Conservation (phyloP, 2,329 filamentous ascomycete species). For the Byssothecium circinans region DNA sequence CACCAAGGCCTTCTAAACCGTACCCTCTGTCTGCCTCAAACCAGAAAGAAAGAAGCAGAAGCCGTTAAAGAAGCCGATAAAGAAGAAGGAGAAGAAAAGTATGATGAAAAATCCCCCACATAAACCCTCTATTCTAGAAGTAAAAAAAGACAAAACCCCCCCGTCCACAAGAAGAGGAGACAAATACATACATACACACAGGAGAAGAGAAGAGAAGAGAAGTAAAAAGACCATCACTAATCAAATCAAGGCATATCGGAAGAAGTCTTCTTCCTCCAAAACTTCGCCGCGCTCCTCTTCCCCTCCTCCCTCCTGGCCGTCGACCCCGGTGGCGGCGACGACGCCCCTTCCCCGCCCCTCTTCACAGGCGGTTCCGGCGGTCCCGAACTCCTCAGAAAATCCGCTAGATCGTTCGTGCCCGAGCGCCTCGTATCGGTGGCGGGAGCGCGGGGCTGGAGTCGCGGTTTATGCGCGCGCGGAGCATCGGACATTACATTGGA, state of each 20-base stretch:
- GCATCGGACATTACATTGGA: slow-evolving; percentile 23
- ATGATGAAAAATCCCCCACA: too few relatives aligned
- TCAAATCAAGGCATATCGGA: slow-evolving; percentile 15
- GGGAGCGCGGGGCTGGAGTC: slow-evolving; percentile 29
- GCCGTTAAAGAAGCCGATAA: too few relatives aligned
- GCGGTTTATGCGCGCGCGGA: slow-evolving; percentile 29
- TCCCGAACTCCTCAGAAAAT: slow-evolving; percentile 47
- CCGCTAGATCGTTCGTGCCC: slow-evolving; percentile 46
- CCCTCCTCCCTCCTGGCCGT: slow-evolving; percentile 32
- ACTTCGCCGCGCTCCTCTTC: slow-evolving; percentile 32
- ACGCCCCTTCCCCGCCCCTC: neutral
- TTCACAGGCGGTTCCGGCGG: slow-evolving; percentile 32
- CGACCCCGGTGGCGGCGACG: slow-evolving; percentile 13
- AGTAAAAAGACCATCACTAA: neutral
- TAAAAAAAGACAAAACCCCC: too few relatives aligned
- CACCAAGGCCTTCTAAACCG: too few relatives aligned
- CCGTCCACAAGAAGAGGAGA: too few relatives aligned
- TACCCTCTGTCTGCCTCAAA: too few relatives aligned
- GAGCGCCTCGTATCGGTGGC: slow-evolving; percentile 27
- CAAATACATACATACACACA: too few relatives aligned
- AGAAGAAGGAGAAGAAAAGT: too few relatives aligned
- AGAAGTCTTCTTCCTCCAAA: slow-evolving; percentile 35
- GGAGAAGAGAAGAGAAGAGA: too few relatives aligned
- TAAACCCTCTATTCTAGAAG: too few relatives aligned
- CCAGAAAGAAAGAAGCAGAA: too few relatives aligned